These are phyloP conservation scores for Globisporangium acanthophoron DNA, from an alignment of 352 stramenopile species.

Conservation along the genomic window DNA sequence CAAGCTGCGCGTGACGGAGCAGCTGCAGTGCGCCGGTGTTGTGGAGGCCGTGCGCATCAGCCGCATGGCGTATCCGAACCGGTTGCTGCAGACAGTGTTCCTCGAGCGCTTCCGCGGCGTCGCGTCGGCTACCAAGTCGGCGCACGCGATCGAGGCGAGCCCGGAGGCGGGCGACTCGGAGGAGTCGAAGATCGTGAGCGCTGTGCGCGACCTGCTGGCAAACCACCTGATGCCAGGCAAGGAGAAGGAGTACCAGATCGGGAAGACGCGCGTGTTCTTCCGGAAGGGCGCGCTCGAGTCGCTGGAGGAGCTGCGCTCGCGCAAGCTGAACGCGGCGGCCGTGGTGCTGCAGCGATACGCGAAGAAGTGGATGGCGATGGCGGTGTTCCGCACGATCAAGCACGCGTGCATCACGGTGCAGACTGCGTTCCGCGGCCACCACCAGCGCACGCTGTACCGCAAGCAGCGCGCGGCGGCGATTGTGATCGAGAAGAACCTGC, in stretches of 20 bases:
- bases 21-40: slow-evolving; percentile 97
- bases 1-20: slow-evolving; percentile 90
- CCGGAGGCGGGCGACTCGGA: slow-evolving; percentile 8
- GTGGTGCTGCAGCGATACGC: slow-evolving; percentile 78
- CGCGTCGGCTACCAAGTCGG: slow-evolving; percentile 37
- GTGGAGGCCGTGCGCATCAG: slow-evolving; percentile 98
- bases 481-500: slow-evolving; percentile 59
- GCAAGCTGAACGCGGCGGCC: slow-evolving; percentile 72
- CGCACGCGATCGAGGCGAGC: slow-evolving; percentile 37
- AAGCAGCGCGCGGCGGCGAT: slow-evolving; percentile 55
- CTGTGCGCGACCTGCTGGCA: background rate
- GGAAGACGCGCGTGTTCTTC: slow-evolving; percentile 76
- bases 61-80: slow-evolving; percentile 96
- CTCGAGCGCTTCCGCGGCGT: slow-evolving; percentile 70
- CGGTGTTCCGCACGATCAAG: slow-evolving; percentile 54
- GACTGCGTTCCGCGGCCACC: slow-evolving; percentile 45
- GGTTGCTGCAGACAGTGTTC: slow-evolving; percentile 85
- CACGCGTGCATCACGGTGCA: slow-evolving; percentile 53
- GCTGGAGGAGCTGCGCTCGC: slow-evolving; percentile 77
- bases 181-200: background rate
- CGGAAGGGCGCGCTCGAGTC: slow-evolving; percentile 71
- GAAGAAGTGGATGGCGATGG: slow-evolving; percentile 76
- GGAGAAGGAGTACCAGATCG: slow-evolving; percentile 73
- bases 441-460: slow-evolving; percentile 43
- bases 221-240: slow-evolving; percentile 17